A percentile compares a stretch with the other conserved stretches of the same genome.
phyloP scores from a whole-genome alignment of 805 yeast genomes.

The Saccharomycopsis sp. region DNA sequence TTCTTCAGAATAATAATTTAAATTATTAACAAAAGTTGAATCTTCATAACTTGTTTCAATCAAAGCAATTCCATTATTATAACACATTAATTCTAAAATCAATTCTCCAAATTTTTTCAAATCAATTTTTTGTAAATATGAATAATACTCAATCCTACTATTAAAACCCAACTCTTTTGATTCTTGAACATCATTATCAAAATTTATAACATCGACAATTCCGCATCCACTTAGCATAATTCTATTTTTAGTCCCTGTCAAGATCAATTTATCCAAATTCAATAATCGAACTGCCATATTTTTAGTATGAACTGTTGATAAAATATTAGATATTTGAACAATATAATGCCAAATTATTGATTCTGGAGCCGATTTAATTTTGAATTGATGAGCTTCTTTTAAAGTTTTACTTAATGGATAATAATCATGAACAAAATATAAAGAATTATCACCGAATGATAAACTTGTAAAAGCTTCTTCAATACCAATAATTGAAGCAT shows the following conservation, averaged over 20 bases:
- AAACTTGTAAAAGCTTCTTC: constrained; percentile 81
- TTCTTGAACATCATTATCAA: constrained; percentile 22
- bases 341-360: constrained; percentile 65
- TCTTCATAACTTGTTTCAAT: neutral
- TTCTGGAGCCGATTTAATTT: constrained; percentile 24
- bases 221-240: constrained; percentile 66
- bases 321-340: constrained; percentile 63
- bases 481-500: constrained; percentile 52
- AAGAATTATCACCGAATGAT: constrained; percentile 71
- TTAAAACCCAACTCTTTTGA: constrained; percentile 12
- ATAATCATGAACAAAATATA: constrained; percentile 75
- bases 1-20: constrained; percentile 22
- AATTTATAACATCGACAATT: constrained; percentile 52
- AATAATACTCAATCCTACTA: constrained; percentile 15
- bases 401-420: constrained; percentile 69
- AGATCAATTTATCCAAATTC: constrained; percentile 58
- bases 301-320: constrained; percentile 54
- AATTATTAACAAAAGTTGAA: neutral
- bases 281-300: constrained; percentile 54
- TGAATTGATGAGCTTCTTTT: constrained; percentile 51
- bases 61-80: constrained; percentile 6
- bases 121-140: constrained; percentile 42
- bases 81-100: constrained; percentile 36
- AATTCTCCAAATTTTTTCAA: constrained; percentile 47
- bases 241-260: constrained; percentile 55